Percentiles rank a stretch among this genome's conserved stretches.
These are phyloP conservation scores for Aspergillus coremiiformis DNA, from an alignment of 495 filamentous ascomycete genomes.

Conservation along the genomic window DNA sequence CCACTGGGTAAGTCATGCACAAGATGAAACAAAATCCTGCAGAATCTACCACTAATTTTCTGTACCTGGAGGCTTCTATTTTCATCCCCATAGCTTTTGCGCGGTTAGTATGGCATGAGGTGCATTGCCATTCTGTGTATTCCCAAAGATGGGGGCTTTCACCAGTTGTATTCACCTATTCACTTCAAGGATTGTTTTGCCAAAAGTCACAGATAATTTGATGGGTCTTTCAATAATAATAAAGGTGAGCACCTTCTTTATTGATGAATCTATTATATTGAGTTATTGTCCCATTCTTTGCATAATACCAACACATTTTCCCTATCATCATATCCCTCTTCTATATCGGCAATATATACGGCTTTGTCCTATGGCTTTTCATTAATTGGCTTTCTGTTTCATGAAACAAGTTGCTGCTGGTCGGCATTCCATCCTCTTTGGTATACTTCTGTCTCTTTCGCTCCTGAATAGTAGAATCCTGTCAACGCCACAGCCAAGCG, in stretches of 20 bases:
- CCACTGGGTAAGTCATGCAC: not conserved
- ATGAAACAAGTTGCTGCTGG: constrained; percentile 10
- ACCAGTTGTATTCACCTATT: not conserved
- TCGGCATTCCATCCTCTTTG: constrained; percentile 6
- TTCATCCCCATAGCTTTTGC: not conserved
- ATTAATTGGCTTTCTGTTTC: constrained; percentile 2
- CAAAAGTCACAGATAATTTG: not conserved
- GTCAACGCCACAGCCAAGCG: not conserved
- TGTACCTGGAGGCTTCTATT: not conserved
- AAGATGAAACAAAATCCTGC: constrained; percentile 13
- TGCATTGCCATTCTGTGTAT: not conserved
- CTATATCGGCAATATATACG: constrained; percentile 14
- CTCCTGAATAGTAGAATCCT: not conserved
- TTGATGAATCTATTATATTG: constrained; percentile 3
- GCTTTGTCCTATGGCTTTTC: constrained; percentile 9
- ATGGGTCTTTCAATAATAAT: not conserved
- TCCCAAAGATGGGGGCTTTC: not conserved
- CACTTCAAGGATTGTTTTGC: not conserved
- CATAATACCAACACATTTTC: constrained; percentile 1
- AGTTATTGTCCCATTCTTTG: constrained; percentile 1
- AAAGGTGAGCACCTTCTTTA: not conserved
- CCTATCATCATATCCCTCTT: constrained; percentile 3
- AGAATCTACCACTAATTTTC: not conserved
- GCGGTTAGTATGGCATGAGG: not conserved
- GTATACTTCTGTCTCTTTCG: not conserved